These are phyloP conservation scores for Huntiella abstrusa DNA, from an alignment of 2,329 filamentous ascomycete genomes.

Conservation along the genomic window DNA sequence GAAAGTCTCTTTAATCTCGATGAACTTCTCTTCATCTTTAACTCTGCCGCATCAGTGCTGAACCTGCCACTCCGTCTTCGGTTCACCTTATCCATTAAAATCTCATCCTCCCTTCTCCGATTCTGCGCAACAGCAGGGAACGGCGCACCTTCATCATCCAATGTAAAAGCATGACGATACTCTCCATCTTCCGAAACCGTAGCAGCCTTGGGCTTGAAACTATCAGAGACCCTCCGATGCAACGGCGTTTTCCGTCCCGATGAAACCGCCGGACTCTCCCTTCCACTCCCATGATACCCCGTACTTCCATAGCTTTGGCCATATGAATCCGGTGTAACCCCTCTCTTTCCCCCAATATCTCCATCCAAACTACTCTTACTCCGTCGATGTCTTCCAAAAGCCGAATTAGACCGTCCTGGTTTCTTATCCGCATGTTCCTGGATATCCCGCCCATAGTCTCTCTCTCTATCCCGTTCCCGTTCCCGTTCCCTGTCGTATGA, in stretches of 20 bases:
- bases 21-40: constrained; percentile 33
- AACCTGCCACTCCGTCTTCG: constrained; percentile 29
- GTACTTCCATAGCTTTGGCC: not conserved
- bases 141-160: constrained; percentile 45
- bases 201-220: constrained; percentile 2
- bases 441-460: constrained; percentile 19
- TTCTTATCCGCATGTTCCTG: constrained; percentile 23
- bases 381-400: constrained; percentile 5
- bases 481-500: constrained; percentile 23
- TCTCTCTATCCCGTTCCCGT: not conserved
- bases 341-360: not conserved
- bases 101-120: constrained; percentile 28
- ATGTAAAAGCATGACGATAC: constrained; percentile 18
- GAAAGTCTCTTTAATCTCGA: constrained; percentile 42
- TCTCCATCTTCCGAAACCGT: not conserved
- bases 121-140: constrained; percentile 50
- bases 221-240: constrained; percentile 8
- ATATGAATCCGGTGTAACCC: constrained; percentile 2
- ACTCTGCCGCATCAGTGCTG: constrained; percentile 29
- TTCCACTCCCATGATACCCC: not conserved
- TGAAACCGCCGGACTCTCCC: not conserved
- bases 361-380: constrained; percentile 8
- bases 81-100: constrained; percentile 21
- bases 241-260: not conserved
- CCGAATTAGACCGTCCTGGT: not conserved